A percentile compares a stretch with the other conserved stretches of the same genome.
phyloP scores from a whole-genome alignment of 352 stramenopile genomes.

The Synura sp. region DNA sequence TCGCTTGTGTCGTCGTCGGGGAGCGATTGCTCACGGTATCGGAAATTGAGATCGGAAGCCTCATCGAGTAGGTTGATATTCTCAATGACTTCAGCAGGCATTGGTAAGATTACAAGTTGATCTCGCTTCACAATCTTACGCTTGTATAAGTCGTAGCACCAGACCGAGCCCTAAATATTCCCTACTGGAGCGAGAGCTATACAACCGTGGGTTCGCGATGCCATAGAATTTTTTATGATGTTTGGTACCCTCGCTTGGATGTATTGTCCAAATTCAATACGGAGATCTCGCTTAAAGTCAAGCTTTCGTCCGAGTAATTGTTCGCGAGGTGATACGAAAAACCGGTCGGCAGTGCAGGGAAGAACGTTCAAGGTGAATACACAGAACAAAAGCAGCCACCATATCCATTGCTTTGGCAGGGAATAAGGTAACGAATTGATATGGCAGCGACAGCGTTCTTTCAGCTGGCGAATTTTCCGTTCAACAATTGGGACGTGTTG shows the following conservation, averaged over 20 bases:
- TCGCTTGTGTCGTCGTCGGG: too few species aligned
- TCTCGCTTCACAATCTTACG: too few species aligned
- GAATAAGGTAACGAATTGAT: not conserved
- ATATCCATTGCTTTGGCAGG: too few species aligned
- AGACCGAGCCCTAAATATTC: conserved; percentile 15
- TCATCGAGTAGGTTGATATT: too few species aligned
- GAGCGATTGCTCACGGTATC: too few species aligned
- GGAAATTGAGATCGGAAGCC: too few species aligned
- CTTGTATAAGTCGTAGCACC: too few species aligned
- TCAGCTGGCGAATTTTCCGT: not conserved
- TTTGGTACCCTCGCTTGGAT: not conserved
- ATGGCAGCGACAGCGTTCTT: not conserved
- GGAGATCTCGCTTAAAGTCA: not conserved
- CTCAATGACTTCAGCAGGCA: too few species aligned
- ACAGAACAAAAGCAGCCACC: too few species aligned
- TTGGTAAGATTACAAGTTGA: too few species aligned
- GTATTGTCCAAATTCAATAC: not conserved
- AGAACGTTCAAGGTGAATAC: too few species aligned
- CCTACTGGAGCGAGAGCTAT: not conserved
- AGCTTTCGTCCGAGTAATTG: not conserved
- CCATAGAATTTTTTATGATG: conserved; percentile 6
- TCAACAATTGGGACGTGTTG: not conserved
- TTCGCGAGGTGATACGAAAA: not conserved
- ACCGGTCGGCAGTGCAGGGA: too few species aligned
- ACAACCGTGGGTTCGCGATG: not conserved